A percentile compares a stretch with the other conserved stretches of the same genome.
Conservation (phyloP, 1,284 basidiomycete species). For the Trametes hirsuta region DNA sequence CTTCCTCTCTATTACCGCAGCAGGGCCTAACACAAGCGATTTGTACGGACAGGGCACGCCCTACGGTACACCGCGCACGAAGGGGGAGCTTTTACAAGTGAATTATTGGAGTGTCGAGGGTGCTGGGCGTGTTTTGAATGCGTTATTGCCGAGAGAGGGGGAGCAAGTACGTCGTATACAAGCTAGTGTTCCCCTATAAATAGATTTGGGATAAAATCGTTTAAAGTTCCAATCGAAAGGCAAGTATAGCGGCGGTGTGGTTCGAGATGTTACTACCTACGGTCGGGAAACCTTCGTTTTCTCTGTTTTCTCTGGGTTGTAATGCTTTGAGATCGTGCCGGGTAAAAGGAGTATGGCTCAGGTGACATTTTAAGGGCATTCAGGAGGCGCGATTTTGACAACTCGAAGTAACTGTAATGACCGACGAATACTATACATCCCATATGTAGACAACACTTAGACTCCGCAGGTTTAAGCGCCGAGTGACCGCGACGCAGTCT, state of each 20-base stretch:
- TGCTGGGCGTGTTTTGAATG: no score
- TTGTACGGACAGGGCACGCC: background rate
- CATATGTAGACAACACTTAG: no score
- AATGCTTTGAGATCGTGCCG: no score
- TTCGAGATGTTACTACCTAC: background rate
- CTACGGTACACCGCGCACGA: no score
- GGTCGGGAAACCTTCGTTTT: background rate
- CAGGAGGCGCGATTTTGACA: no score
- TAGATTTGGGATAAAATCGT: background rate
- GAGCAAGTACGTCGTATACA: background rate
- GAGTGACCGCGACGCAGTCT: no score
- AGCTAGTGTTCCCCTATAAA: background rate
- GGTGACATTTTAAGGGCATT: no score
- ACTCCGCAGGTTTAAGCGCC: no score
- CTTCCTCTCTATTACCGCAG: background rate
- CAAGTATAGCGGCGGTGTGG: background rate
- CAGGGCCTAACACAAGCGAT: background rate
- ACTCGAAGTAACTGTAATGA: no score
- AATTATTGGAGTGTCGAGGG: background rate
- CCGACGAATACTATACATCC: no score
- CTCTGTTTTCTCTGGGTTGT: no score
- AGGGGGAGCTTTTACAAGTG: background rate
- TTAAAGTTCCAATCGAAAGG: background rate
- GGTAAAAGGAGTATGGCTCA: no score
- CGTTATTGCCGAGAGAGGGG: background rate